Evolutionary conservation across 768 basidiomycete genomes (phyloP), one percentile per base, ranked within the genome.

Genomic region (Floccularia luteovirens): DNA sequence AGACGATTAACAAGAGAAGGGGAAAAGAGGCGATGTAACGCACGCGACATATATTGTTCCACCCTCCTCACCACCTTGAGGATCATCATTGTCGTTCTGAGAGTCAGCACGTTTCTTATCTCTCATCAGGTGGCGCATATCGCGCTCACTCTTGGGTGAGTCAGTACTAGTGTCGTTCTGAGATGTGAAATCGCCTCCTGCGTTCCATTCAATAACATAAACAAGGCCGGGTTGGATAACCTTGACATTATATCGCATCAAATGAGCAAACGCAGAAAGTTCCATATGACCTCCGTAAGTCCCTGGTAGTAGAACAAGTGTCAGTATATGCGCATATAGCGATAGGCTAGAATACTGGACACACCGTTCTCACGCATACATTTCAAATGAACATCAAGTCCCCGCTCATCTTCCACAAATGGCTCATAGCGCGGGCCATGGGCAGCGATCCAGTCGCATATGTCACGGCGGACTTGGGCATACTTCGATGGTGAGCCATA

Each of bases 271-370:
- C 1, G 90, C 90, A 13, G 84, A 86, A n/a, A 96, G 70, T 58
- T 96, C 92, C 52, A 96, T 76, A 59, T 96, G 90, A 1, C 90
- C 90, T 30, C 91, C 92, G 45, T 93, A 94, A 1, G 91, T 93
- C 21, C 77, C 87, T 84, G 49, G 25, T 13, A 24, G 37, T 30
- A 36, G 39, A 39, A 23, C 23, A 27, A 39, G 34, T 31, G 20
- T 8, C 22, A 36, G 31, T 42, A 44, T 31, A 40, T 20, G 30
- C 19, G 25, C 27, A 23, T 34, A 45, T 43, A 43, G 31, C 31
- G 19, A 34, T 7, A 34, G 10, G 16, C 7, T 10, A 7, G 36
- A 8, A 19, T n/a, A 23, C 21, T 7, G 21, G 25, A 63, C 75
- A 38, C 46, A 82, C 85, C 85, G 51, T 76, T 77, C 63, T 84